Evolutionary conservation across 805 yeast genomes (phyloP).

Genomic region (Isabelozyma heimii): DNA sequence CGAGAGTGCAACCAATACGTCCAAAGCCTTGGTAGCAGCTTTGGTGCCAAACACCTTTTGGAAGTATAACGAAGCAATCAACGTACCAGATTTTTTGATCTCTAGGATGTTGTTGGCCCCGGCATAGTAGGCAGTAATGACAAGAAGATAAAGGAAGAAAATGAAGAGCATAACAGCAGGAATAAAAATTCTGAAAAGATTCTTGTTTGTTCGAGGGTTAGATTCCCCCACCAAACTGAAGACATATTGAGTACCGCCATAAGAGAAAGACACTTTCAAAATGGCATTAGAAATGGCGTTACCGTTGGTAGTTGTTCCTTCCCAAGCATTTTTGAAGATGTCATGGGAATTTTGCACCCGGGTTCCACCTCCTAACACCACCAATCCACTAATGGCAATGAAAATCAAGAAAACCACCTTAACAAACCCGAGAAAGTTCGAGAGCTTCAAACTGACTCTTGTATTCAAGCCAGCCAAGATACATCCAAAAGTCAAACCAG

Average conservation of each 20-base stretch:
- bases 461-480: slow-evolving; percentile 20
- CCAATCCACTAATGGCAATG: slow-evolving; percentile 32
- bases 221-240: slow-evolving; percentile 35
- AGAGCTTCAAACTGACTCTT: slow-evolving; percentile 25
- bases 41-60: slow-evolving; percentile 27
- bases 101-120: slow-evolving; percentile 16
- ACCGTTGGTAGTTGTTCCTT: slow-evolving; percentile 40
- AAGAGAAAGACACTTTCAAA: slow-evolving; percentile 43
- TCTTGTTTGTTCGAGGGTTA: slow-evolving; percentile 21
- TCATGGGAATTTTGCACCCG: slow-evolving; percentile 27
- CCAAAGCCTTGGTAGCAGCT: slow-evolving; percentile 19
- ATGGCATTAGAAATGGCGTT: slow-evolving; percentile 43
- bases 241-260: slow-evolving; percentile 40
- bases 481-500: slow-evolving; percentile 22
- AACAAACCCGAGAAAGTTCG: slow-evolving; percentile 32
- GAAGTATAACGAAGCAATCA: slow-evolving; percentile 28
- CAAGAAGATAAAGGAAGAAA: slow-evolving; percentile 28
- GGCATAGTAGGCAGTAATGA: slow-evolving; percentile 33
- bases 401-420: slow-evolving; percentile 31
- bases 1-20: slow-evolving; percentile 26
- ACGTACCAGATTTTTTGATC: slow-evolving; percentile 26
- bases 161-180: slow-evolving; percentile 30
- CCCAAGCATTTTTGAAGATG: slow-evolving; percentile 35
- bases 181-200: slow-evolving; percentile 21
- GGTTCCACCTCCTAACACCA: slow-evolving; percentile 35